Evolutionary conservation across 1,284 basidiomycete species (phyloP), one percentile per base, ranked within the genome.

Genomic region (Marasmius oreades): DNA sequence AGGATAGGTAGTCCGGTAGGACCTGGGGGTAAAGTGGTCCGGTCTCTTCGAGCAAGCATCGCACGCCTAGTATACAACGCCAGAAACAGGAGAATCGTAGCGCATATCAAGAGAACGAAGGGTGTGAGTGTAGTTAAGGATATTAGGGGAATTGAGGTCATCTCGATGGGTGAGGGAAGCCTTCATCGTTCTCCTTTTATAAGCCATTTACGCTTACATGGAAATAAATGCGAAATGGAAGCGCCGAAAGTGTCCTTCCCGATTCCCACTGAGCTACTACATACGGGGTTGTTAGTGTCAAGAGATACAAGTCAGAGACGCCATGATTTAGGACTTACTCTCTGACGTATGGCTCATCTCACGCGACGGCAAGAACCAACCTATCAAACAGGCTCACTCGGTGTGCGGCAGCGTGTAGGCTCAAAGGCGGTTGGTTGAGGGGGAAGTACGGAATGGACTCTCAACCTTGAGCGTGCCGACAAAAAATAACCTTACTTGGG

Each of bases 1-100:
- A 59, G 51, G 18, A 61, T 57, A 16, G 58, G 60, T 7, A 44
- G 33, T 22, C 58, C 57, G 37, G 47, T 22, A 22, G 42, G 59
- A n/a, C 59, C 53, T 48, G 37, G 54, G 11, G 52, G 59, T 36
- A 53, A 43, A 11, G 28, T 48, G 48, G 42, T 51, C n/a, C 59
- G 57, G 39, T 54, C 5, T 55, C 53, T 44, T 28, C 56, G 52
- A 18, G 50, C 55, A 23, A 22, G 39, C 39, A 42, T 16, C 39
- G 20, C n/a, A 42, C 50, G 26, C 20, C 14, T 18, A 11, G 52
- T 46, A 46, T 42, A 42, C 39, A n/a, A 5, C n/a, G n/a, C n/a
- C 39, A 42, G n/a, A 42, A 20, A 42, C 5, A 16, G 2, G 20
- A 20, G n/a, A 20, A 42, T 42, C 16, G 39, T 20, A 6, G 39